Evolutionary conservation across 2,329 filamentous ascomycete species (phyloP).

Genomic region (Ceratocystiopsis sp.): DNA sequence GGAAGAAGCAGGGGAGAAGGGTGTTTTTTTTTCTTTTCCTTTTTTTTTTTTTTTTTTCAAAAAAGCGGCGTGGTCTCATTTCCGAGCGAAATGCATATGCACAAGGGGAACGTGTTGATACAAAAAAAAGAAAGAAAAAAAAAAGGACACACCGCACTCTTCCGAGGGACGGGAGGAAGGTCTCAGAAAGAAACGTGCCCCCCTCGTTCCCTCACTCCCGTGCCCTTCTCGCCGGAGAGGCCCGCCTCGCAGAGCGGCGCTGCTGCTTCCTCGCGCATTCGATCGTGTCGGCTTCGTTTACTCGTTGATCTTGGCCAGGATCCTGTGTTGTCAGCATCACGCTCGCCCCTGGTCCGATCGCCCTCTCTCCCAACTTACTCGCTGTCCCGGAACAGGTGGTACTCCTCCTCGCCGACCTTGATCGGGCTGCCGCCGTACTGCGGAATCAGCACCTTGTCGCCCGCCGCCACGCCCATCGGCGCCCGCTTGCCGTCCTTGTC

Average conservation of each 20-base stretch:
- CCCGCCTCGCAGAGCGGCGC: too few relatives aligned
- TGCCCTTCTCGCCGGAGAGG: too few relatives aligned
- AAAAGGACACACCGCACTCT: not conserved
- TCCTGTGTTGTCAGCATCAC: slow-evolving; percentile 31
- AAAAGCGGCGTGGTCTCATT: not conserved
- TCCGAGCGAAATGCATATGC: too few relatives aligned
- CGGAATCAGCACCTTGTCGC: slow-evolving; percentile 91
- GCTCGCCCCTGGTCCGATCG: not conserved
- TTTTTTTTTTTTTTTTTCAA: slow-evolving; percentile 9
- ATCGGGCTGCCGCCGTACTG: slow-evolving; percentile 91
- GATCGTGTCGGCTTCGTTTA: slow-evolving; percentile 26
- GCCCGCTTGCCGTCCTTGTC: slow-evolving; percentile 83
- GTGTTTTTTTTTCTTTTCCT: too few relatives aligned
- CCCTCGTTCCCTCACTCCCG: not conserved
- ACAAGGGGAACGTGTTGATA: too few relatives aligned
- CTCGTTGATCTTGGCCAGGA: slow-evolving; percentile 98
- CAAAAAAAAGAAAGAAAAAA: not conserved
- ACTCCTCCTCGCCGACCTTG: slow-evolving; percentile 97
- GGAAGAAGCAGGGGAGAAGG: too few relatives aligned
- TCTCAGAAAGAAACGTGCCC: not conserved
- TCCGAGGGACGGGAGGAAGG: not conserved
- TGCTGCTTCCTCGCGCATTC: not conserved
- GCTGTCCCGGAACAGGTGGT: slow-evolving; percentile 86
- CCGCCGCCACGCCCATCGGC: slow-evolving; percentile 62
- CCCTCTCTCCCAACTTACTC: slow-evolving; percentile 50